phyloP scores from a whole-genome alignment of 805 yeast species.

The Pichia ethanolica region DNA sequence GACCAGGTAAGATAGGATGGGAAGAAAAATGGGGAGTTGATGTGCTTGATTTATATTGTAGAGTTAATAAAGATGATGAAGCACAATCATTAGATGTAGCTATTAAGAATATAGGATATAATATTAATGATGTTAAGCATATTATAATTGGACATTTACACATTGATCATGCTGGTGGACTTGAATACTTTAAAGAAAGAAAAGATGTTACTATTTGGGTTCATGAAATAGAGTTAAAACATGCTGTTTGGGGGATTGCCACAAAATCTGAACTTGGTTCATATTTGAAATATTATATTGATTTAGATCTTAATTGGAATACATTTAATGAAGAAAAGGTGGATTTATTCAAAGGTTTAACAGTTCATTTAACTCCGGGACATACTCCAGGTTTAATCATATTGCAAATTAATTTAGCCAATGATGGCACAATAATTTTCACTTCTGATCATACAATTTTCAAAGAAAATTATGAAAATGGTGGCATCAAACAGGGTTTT shows the following conservation, averaged over 20 bases:
- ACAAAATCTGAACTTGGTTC: conserved; percentile 4
- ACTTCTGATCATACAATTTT: conserved; percentile 3
- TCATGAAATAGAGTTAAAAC: conserved; percentile 1
- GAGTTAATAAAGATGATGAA: conserved; percentile 2
- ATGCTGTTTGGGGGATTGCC: conserved; percentile 4
- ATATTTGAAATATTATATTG: conserved; percentile 2
- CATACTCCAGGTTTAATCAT: conserved; percentile 2
- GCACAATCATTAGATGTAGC: conserved; percentile 1
- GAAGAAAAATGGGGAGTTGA: conserved; percentile 2
- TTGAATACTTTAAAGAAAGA: neutral
- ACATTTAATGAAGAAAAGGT: conserved; percentile 1
- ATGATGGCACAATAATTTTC: conserved; percentile 1
- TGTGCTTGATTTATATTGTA: neutral
- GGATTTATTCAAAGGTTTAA: neutral
- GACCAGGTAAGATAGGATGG: conserved; percentile 3
- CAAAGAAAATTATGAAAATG: conserved; percentile 2
- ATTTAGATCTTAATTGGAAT: conserved; percentile 3
- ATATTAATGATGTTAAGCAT: conserved; percentile 1
- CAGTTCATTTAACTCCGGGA: conserved; percentile 1
- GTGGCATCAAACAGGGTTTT: conserved; percentile 1
- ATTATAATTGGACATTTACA: conserved; percentile 1
- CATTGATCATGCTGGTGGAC: conserved; percentile 4
- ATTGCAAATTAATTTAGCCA: neutral
- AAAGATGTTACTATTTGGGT: conserved; percentile 1
- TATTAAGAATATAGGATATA: conserved; percentile 1